Evolutionary conservation across 2,329 filamentous ascomycete species (phyloP), one percentile per base, ranked within the genome.

Genomic region (Trichoderma sp.): DNA sequence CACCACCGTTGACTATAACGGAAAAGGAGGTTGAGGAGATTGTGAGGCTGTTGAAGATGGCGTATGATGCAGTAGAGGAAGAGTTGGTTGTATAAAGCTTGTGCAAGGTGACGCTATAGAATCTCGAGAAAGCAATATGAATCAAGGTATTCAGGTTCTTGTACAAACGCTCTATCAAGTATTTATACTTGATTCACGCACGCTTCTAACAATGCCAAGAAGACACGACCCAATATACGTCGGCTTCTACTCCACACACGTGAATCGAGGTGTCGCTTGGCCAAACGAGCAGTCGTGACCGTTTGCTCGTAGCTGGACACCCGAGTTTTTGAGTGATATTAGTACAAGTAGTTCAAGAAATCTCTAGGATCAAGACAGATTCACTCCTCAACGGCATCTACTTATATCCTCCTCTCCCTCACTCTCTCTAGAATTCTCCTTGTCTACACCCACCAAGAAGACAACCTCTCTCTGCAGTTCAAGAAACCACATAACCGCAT

Each of bases 1-100:
- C 92, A 2, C 93, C 94, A 1, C 88, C 93, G 0, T 95, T 91
- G 81, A 94, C 90, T 56, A 86, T 92, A 27, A 90, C 87, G 0
- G 75, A 77, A 9, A 78, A 78, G 14, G 78, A 83, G 38, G 21
- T 83, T 7, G 35, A 31, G 12, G 18, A 62, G 35, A 8, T 77
- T 72, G 71, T 76, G 53, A 66, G 45, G 45, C n/a, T 77, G 59
- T 56, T 77, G 12, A 72, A 76, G 65, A 71, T 59, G 45, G 66
- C 77, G 14, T 76, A 78, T 27, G 59, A 76, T 60, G 53, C 33
- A 6, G 76, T 77, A 7, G 77, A 76, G 21, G 21, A 3, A 35
- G 50, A 60, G 3, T 27, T 76, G 21, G 59, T 6, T n/a, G 33
- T 31, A 4, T 12, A 31, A 60, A 1, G 0, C 1, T 21, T 6